These are phyloP conservation scores for Chloranthus sessilifolius DNA, from an alignment of 164 flowering plant species.

Conservation along the genomic window DNA sequence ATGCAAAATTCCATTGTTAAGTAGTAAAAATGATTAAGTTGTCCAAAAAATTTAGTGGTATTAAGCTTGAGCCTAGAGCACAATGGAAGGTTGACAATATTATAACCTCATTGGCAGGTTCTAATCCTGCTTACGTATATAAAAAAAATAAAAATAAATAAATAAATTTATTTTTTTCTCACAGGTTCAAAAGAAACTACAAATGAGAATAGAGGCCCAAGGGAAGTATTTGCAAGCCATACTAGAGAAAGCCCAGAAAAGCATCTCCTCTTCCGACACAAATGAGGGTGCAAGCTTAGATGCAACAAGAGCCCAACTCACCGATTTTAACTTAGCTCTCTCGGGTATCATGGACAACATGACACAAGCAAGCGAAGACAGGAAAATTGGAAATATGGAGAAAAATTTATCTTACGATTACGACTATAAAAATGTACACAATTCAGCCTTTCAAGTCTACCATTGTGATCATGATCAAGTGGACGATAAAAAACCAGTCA, in stretches of 20 bases:
- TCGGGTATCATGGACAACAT: conserved; percentile 43
- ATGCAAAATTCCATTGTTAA: too few relatives aligned
- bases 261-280: conserved; percentile 35
- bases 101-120: too few relatives aligned
- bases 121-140: too few relatives aligned
- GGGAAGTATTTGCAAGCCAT: conserved; percentile 83
- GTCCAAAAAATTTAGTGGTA: too few relatives aligned
- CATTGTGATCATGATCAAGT: conserved; percentile 13
- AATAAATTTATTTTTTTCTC: not conserved
- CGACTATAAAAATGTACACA: conserved; percentile 7
- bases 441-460: conserved; percentile 24
- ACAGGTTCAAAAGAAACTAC: conserved; percentile 73
- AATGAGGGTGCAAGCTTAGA: conserved; percentile 30
- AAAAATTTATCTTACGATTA: conserved; percentile 8
- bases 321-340: conserved; percentile 55
- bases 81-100: too few relatives aligned
- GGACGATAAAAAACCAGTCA: conserved; percentile 25
- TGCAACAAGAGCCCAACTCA: conserved; percentile 40
- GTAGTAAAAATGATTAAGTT: too few relatives aligned
- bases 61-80: too few relatives aligned
- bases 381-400: conserved; percentile 15
- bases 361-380: conserved; percentile 21
- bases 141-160: too few relatives aligned
- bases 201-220: conserved; percentile 90
- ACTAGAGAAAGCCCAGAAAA: conserved; percentile 69